Evolutionary conservation across 2,329 filamentous ascomycete genomes (phyloP), one percentile per base, ranked within the genome.

Genomic region (Colletotrichum theobromicola): DNA sequence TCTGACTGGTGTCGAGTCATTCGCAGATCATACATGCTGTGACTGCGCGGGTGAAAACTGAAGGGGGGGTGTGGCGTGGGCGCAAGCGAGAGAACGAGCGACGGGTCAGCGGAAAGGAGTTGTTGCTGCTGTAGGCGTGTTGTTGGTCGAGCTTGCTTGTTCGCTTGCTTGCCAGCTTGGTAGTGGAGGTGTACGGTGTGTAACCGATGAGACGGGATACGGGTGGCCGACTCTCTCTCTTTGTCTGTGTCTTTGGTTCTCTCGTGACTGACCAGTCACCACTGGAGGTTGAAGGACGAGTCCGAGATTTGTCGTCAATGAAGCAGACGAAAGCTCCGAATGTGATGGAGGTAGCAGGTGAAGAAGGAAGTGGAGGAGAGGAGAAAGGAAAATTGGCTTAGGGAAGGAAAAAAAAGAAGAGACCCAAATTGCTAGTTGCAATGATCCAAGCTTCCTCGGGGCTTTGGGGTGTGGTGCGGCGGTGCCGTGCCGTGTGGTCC

Each of bases 1-100:
- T 74, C 62, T 74, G 72, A 72, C 68, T 74, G 72, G 68, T 74
- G 72, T 62, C 72, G 72, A 74, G 72, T 67, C 62, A 67, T 72
- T 72, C 62, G 68, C 68, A 26, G 68, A 21, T 62, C 72, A 74
- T 67, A 67, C 72, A 72, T 74, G 63, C 68, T 74, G 72, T 72
- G 68, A 72, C 68, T 57, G 55, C 68, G 55, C 68, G 57, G 32
- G 68, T 35, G 72, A 67, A 42, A n/a, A 28, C 58, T 26, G 53
- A 21, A 53, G 30, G 16, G 32, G 35, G 57, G 62, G 61, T 55
- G 61, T 71, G 61, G 37, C 67, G 67, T 74, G 42, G 61, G 30
- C 72, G 72, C 67, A 70, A 37, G 50, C 50, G 71, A 50, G 57
- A 32, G 57, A 46, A 70, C 50, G 50, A 65, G 71, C 53, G 61